These are phyloP conservation scores for Phoenix dactylifera DNA, from an alignment of 176 grass and related monocot genomes.

Conservation along the genomic window DNA sequence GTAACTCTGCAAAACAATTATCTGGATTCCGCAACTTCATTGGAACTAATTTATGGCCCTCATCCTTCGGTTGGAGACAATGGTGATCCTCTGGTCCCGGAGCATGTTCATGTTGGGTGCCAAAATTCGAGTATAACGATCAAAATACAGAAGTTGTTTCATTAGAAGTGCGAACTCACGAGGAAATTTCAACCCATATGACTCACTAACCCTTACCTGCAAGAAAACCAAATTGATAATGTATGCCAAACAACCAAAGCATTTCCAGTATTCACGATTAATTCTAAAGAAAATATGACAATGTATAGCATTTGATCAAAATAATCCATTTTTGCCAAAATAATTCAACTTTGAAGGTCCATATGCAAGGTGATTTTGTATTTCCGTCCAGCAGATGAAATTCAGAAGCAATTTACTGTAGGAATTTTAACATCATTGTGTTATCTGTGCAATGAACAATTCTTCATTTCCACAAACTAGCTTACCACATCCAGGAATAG, in stretches of 20 bases:
- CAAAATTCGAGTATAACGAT: constrained; percentile 79
- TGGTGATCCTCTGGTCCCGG: constrained; percentile 67
- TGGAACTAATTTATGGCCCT: constrained; percentile 26
- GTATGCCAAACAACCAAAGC: too few species aligned
- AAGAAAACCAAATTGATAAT: constrained; percentile 3
- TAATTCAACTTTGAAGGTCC: too few species aligned
- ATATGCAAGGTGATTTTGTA: too few species aligned
- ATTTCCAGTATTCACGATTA: too few species aligned
- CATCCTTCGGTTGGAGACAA: constrained; percentile 43
- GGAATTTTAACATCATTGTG: too few species aligned
- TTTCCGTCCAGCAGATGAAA: too few species aligned
- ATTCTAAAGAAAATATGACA: too few species aligned
- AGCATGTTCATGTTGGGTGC: constrained; percentile 98
- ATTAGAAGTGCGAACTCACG: constrained; percentile 87
- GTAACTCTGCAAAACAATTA: too few species aligned
- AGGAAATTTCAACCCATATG: constrained; percentile 85
- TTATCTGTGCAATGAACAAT: too few species aligned
- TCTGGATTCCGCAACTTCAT: constrained; percentile 1
- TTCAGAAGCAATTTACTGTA: too few species aligned
- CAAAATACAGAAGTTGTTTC: constrained; percentile 95
- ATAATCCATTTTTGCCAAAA: too few species aligned
- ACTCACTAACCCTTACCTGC: constrained; percentile 95
- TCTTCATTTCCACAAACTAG: constrained; percentile 1
- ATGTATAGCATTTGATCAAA: too few species aligned
- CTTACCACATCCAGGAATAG: constrained; percentile 92